These are phyloP conservation scores for Mortierella claussenii DNA, from an alignment of 192 early-diverging fungal genomes.

Conservation along the genomic window DNA sequence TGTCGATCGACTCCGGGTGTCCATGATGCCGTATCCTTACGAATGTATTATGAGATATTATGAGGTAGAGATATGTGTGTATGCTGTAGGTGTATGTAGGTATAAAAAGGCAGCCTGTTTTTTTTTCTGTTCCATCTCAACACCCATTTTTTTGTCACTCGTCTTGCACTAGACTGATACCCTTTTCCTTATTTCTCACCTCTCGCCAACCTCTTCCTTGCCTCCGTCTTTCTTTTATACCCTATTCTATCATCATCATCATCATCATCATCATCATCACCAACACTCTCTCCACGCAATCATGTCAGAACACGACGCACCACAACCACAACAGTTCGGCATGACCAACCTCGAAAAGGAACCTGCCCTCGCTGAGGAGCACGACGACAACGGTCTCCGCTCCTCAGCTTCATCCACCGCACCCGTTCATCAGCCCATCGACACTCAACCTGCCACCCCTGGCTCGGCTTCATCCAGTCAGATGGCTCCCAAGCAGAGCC, in stretches of 20 bases:
- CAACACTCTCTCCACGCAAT: neutral
- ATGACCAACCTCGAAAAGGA: slow-evolving; percentile 20
- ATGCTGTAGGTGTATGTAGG: too few relatives aligned
- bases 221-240: neutral
- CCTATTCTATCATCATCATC: neutral
- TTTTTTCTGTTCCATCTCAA: too few relatives aligned
- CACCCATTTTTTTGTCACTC: too few relatives aligned
- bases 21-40: too few relatives aligned
- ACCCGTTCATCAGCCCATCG: slow-evolving; percentile 24
- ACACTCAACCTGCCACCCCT: neutral
- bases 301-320: slow-evolving; percentile 24
- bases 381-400: neutral
- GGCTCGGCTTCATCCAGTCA: neutral
- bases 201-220: neutral
- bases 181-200: neutral
- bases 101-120: neutral
- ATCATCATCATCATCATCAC: neutral
- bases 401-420: slow-evolving; percentile 20
- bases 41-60: too few relatives aligned
- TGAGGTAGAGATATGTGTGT: too few relatives aligned
- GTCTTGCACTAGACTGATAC: too few relatives aligned
- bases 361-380: neutral
- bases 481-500: neutral
- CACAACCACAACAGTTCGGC: slow-evolving; percentile 14
- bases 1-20: too few relatives aligned